Evolutionary conservation across 73 alveolate species (phyloP), one percentile per base, ranked within the genome.

Genomic region (Effrenium voratum): DNA sequence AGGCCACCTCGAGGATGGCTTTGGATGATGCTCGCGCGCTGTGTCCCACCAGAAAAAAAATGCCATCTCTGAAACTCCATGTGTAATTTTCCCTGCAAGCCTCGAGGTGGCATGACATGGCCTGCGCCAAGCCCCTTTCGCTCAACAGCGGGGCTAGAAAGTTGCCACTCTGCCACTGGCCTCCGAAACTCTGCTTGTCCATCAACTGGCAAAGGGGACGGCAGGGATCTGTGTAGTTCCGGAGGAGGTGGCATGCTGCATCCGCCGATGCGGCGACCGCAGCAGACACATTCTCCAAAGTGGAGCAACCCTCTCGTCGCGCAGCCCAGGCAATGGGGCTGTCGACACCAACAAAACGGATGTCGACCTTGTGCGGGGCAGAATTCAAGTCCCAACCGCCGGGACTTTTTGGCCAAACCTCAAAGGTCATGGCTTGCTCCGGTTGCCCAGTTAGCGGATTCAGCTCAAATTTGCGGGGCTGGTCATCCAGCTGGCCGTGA

Each of bases 311-410:
- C 8, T 57, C 34, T 5, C 19, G 0, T 5, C 28, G 72, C 19
- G 72, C 72, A 24, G 45, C 81, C 81, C 81, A 70, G 44, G 44
- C 81, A 28, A 10, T 40, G 40, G 81, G 81, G 81, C 81, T 70
- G 81, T 70, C 81, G 10, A 70, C 49, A 0, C 44, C 81, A 10
- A 15, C 81, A 16, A 30, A 70, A 24, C 41, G 40, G 28, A 70
- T 3, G 81, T 13, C 44, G 28, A 70, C 81, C 1, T 10, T 40
- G 43, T 34, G 41, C 45, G 30, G 30, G 19, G 26, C 47, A 34
- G 81, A 30, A 40, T 16, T 30, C 10, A 8, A 66, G 40, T 34
- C n/a, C 13, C 6, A 66, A 13, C 40, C 22, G n/a, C 5, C 40
- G 12, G 5, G 43, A 10, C 66, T 52, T 8, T 22, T 30, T 16